Base-by-base conservation (phyloP, 768 basidiomycete species). In the Leucocoprinus leucothites region DNA sequence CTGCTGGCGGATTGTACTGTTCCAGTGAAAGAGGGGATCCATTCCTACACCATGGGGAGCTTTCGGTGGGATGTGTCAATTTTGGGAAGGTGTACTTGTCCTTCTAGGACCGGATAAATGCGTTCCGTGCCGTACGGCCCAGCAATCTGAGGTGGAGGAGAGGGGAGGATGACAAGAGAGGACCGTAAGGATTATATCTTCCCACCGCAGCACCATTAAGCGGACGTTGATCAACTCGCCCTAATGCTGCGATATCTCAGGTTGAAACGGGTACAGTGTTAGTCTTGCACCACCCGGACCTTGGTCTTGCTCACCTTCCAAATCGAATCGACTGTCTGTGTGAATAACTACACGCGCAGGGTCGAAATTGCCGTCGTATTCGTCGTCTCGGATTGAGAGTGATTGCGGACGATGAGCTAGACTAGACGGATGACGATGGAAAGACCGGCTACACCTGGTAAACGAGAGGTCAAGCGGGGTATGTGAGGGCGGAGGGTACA, bases 311-410 rank as follows among this genome's bases (percentile, higher is more conserved):
- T 53, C 52, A 1, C 47, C 52, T 8, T 47, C 52, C 1, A 53
- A 24, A 14, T 53, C 40, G 45, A 53, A 45, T n/a, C 43, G 14
- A 21, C 25, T 44, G 2, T 35, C 22, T 4, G 18, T 38, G n/a
- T 31, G 31, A 1, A 48, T 22, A 1, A 45, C 41, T 43, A 43
- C 38, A 62, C 64, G n/a, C 62, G 67, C 67, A 8, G 74, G 74
- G 59, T 74, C 72, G 34, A 76, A 74, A 65, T 76, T 71, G 34
- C 73, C 73, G 60, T 76, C 73, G 49, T 74, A 76, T 22, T 68
- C 63, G 9, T 59, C 60, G 36, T 65, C 63, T 28, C 59, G n/a
- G n/a, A n/a, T n/a, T n/a, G 58, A 1, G 60, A 54, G 42, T 63
- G 68, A n/a, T 64, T 63, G 43, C 66, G 64, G 43, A 70, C 53